Evolutionary conservation across 805 yeast species (phyloP).

Genomic region (Ogataea minuta): DNA sequence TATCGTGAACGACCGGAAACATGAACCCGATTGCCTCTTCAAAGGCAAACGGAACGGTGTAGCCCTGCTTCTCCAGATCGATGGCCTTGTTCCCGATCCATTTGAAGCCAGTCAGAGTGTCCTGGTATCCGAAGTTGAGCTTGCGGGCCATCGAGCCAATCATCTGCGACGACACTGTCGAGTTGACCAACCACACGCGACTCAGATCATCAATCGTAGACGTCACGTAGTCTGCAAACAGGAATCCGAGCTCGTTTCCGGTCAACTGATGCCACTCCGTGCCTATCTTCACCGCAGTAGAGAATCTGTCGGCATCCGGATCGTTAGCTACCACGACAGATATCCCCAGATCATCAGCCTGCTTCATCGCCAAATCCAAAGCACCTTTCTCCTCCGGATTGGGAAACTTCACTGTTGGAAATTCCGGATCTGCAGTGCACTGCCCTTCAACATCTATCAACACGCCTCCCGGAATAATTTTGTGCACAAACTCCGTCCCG

Average conservation of each 20-base stretch:
- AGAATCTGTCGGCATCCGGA: slow-evolving; percentile 96
- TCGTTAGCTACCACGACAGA: slow-evolving; percentile 81
- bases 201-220: slow-evolving; percentile 30
- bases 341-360: slow-evolving; percentile 51
- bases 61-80: slow-evolving; percentile 63
- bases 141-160: slow-evolving; percentile 62
- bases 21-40: slow-evolving; percentile 97
- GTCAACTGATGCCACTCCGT: slow-evolving; percentile 73
- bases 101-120: slow-evolving; percentile 93
- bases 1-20: slow-evolving; percentile 83
- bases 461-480: slow-evolving; percentile 34
- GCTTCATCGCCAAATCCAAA: slow-evolving; percentile 60
- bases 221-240: slow-evolving; percentile 69
- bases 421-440: slow-evolving; percentile 74
- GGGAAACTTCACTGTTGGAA: slow-evolving; percentile 85
- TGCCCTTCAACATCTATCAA: slow-evolving; percentile 59
- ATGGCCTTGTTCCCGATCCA: slow-evolving; percentile 94
- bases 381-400: slow-evolving; percentile 98
- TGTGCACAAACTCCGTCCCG: slow-evolving; percentile 61
- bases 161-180: slow-evolving; percentile 91
- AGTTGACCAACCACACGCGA: slow-evolving; percentile 62
- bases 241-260: slow-evolving; percentile 87
- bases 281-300: slow-evolving; percentile 62
- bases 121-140: slow-evolving; percentile 62
- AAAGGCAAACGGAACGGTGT: slow-evolving; percentile 78